Percentiles rank a stretch among this genome's conserved stretches.
phyloP scores from a whole-genome alignment of 2,329 filamentous ascomycete genomes.

The Ophiobolus disseminans region DNA sequence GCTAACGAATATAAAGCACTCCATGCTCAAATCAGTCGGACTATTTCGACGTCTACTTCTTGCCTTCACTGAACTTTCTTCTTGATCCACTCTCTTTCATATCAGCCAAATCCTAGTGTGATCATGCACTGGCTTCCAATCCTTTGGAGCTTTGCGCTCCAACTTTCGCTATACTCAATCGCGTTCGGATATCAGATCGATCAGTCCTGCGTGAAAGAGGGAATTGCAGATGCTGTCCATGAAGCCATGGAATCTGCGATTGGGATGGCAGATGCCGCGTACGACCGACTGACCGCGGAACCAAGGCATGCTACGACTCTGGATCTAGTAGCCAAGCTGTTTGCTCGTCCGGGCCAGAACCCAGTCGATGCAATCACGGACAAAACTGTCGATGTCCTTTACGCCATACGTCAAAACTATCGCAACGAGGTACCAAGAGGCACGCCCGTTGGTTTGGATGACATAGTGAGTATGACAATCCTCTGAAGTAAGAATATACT shows the following conservation, averaged over 20 bases:
- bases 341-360: constrained; percentile 6
- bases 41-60: no score
- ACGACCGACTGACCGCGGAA: neutral
- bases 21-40: no score
- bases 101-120: no score
- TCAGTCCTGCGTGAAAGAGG: constrained; percentile 8
- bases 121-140: neutral
- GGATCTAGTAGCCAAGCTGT: constrained; percentile 8
- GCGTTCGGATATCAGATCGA: constrained; percentile 9
- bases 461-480: constrained; percentile 8
- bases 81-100: neutral
- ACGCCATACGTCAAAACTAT: constrained; percentile 1
- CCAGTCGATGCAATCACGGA: neutral
- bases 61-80: no score
- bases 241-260: constrained; percentile 13
- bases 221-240: constrained; percentile 9
- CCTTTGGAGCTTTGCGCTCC: neutral
- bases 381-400: neutral
- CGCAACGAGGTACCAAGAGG: neutral
- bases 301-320: neutral
- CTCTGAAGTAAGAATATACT: neutral
- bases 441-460: neutral
- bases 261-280: constrained; percentile 12
- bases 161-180: no score
- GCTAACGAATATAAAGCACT: no score